Conservation (phyloP, 371 early-diverging fungal species). For the Capniomyces stellatus region DNA sequence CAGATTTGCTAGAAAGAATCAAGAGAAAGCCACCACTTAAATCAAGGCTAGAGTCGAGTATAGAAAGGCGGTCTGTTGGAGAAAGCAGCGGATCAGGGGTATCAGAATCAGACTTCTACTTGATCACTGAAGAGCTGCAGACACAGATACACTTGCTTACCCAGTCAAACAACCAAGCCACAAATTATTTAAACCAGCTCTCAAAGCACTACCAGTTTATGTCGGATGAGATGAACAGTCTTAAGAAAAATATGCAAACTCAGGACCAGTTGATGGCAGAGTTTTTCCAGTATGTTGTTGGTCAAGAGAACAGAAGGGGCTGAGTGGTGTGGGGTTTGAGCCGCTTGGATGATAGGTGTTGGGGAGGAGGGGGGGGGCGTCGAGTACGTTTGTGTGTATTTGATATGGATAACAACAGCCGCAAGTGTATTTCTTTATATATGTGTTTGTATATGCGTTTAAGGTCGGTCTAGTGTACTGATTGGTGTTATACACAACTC, state of each 20-base stretch:
- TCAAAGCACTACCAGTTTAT: constrained; percentile 34
- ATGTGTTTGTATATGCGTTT: too few species aligned
- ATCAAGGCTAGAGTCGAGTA: constrained; percentile 5
- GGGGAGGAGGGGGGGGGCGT: too few species aligned
- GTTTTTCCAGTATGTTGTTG: constrained; percentile 33
- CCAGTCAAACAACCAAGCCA: constrained; percentile 23
- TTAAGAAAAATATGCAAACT: constrained; percentile 35
- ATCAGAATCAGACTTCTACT: constrained; percentile 12
- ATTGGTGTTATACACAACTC: too few species aligned
- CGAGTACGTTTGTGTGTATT: too few species aligned
- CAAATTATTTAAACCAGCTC: constrained; percentile 27
- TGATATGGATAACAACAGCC: too few species aligned
- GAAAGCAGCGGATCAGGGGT: not conserved
- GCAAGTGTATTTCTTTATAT: too few species aligned
- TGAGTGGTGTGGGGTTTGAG: too few species aligned
- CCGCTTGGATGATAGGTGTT: too few species aligned
- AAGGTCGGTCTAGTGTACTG: too few species aligned
- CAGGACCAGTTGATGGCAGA: constrained; percentile 45
- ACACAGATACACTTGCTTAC: constrained; percentile 24
- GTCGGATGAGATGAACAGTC: constrained; percentile 32
- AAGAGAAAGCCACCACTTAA: constrained; percentile 47
- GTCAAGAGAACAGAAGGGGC: constrained; percentile 16
- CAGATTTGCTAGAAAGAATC: constrained; percentile 65
- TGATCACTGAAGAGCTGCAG: constrained; percentile 21
- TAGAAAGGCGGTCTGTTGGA: not conserved